Evolutionary conservation across 768 basidiomycete genomes (phyloP).

Genomic region (Pisolithus microcarpus): DNA sequence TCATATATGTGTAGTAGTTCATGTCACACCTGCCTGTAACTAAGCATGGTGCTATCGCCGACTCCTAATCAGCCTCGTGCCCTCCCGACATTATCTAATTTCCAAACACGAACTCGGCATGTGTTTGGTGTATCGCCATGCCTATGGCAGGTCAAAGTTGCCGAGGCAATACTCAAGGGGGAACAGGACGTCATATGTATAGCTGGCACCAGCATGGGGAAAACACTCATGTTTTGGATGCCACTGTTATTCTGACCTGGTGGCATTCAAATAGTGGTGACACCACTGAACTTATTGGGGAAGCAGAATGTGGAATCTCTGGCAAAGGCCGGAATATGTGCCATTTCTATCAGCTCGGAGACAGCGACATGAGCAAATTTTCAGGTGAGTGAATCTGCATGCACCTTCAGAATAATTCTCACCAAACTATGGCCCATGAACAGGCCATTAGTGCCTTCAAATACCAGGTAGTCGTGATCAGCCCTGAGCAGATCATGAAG

Average conservation of each 20-base stretch:
- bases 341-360: conserved; percentile 13
- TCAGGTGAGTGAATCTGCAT: conserved; percentile 1
- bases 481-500: conserved; percentile 11
- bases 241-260: conserved; percentile 19
- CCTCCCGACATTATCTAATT: too few species aligned
- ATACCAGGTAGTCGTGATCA: conserved; percentile 3
- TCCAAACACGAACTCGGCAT: background rate
- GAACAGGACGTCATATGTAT: conserved; percentile 18
- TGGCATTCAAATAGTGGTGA: conserved; percentile 20
- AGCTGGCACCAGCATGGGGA: conserved; percentile 25
- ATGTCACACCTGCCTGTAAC: too few species aligned
- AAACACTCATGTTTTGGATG: conserved; percentile 29
- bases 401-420: background rate
- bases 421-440: background rate
- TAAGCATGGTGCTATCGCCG: too few species aligned
- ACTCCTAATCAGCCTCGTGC: too few species aligned
- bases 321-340: conserved; percentile 9
- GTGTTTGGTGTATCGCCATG: conserved; percentile 10
- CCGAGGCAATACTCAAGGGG: conserved; percentile 14
- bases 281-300: conserved; percentile 19
- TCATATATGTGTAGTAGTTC: too few species aligned
- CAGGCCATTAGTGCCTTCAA: conserved; percentile 4
- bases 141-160: conserved; percentile 15
- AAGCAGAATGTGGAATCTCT: conserved; percentile 13
- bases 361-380: conserved; percentile 14